phyloP scores from a whole-genome alignment of 2,329 filamentous ascomycete genomes.

The Paecilomyces sp. region DNA sequence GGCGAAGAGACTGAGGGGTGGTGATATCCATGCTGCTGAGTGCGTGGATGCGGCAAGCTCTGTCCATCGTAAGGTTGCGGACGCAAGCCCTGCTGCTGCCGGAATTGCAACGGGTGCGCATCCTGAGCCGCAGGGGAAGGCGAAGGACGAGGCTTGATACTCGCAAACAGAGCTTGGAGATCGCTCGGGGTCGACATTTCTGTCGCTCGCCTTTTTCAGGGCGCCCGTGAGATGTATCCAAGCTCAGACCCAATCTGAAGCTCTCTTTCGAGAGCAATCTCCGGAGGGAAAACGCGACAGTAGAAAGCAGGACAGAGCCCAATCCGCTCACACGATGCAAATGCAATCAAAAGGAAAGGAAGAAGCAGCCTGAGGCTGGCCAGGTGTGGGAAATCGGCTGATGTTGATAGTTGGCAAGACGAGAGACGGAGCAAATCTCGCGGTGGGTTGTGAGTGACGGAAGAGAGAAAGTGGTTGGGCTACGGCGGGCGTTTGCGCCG shows the following conservation, averaged over 20 bases:
- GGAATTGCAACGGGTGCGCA: constrained; percentile 20
- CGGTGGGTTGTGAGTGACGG: background rate
- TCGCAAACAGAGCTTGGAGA: constrained; percentile 41
- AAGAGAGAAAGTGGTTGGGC: background rate
- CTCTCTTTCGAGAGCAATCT: constrained; percentile 5
- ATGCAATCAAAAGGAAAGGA: background rate
- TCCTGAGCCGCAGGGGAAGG: constrained; percentile 25
- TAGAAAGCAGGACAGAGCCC: background rate
- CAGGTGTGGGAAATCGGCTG: background rate
- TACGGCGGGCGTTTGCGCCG: background rate
- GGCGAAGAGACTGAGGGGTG: constrained; percentile 53
- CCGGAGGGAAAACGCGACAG: background rate
- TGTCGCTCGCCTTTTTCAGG: constrained; percentile 25
- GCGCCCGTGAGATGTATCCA: constrained; percentile 18
- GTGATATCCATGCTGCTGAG: constrained; percentile 38
- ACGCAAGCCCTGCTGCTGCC: constrained; percentile 22
- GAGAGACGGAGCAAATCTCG: background rate
- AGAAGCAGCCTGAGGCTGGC: background rate
- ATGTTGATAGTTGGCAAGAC: background rate
- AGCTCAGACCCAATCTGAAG: background rate
- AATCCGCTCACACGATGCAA: background rate
- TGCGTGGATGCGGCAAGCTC: constrained; percentile 24
- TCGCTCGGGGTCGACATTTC: constrained; percentile 42
- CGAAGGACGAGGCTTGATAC: constrained; percentile 35
- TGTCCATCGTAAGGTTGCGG: constrained; percentile 23